Percentiles rank a stretch among this genome's conserved stretches.
These are phyloP conservation scores for Claviceps paspali DNA, from an alignment of 2,329 filamentous ascomycete species.

Conservation along the genomic window DNA sequence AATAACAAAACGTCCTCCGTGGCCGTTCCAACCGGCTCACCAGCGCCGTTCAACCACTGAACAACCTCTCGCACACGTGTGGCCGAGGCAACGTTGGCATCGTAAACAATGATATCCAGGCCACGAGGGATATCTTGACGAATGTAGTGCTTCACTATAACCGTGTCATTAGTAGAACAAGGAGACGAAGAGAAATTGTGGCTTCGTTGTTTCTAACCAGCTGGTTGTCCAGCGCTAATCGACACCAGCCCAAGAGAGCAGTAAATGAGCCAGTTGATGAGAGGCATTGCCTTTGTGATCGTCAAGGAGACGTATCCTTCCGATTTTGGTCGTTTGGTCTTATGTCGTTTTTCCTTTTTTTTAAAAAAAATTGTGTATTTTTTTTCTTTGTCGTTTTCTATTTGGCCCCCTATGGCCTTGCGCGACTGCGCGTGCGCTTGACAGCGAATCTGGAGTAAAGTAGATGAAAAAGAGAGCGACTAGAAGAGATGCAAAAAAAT, in stretches of 20 bases:
- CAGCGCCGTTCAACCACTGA: conserved; percentile 45
- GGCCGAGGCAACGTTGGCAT: conserved; percentile 20
- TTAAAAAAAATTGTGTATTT: no score
- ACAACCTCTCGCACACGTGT: conserved; percentile 33
- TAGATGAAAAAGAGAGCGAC: no score
- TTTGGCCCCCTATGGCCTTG: no score
- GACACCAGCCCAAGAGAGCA: conserved; percentile 1
- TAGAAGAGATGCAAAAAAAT: no score
- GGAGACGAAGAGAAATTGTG: neutral
- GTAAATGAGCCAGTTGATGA: neutral
- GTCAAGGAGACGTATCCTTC: no score
- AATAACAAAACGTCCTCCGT: conserved; percentile 19
- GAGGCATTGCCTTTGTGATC: neutral
- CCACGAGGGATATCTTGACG: conserved; percentile 1
- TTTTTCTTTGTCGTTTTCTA: no score
- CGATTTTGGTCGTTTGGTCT: neutral
- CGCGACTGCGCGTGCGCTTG: no score
- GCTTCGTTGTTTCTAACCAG: conserved; percentile 1
- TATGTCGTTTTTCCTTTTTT: neutral
- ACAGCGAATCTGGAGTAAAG: no score
- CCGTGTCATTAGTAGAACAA: neutral
- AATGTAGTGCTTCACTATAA: neutral
- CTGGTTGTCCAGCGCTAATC: neutral
- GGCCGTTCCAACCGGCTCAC: conserved; percentile 31
- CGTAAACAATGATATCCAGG: conserved; percentile 18